Base-by-base conservation (phyloP, 768 basidiomycete genomes). In the Galerina sulciceps region DNA sequence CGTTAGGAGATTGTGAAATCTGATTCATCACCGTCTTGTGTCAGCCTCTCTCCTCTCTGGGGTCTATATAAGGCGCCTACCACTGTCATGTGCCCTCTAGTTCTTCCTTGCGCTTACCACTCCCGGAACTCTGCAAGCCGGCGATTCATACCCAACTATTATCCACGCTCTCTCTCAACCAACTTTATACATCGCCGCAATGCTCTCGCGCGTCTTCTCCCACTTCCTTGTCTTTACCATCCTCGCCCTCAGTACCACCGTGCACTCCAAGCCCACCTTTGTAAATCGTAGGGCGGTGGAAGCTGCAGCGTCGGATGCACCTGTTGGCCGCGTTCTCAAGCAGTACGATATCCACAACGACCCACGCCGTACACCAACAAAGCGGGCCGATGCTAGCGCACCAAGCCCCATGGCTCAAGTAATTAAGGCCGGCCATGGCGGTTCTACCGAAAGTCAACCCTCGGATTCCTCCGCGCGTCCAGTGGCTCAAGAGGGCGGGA, bases 281-380 rank as follows among this genome's bases (percentile, higher is more conserved):
- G 49, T 51, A 13, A 23, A 36, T 18, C 49, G 49, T 38, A 51
- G 26, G 22, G 17, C 49, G 14, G 37, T 35, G 20, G 37, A 40
- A n/a, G 11, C 40, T 51, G 37, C 49, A 36, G 11, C 49, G 26
- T 26, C 18, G 37, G 37, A 51, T 23, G 14, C 40, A 14, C 23
- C 49, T 40, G 36, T 38, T 6, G 37, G 36, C 15, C 37, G 37
- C 6, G 49, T 38, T 18, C 41, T 59, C 38, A 59, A 54, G 52
- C 58, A 59, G 15, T 53, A 47, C 45, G 26, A 59, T 41, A 46
- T 53, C 3, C 58, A 44, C 23, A 35, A 43, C 49, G 40, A 38
- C 14, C 36, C 37, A 22, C 37, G 10, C 37, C 49, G 3, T 38
- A 36, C 17, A n/a, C 52, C 26, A n/a, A 15, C 38, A 36, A 59